Base-by-base conservation (phyloP, 2,329 filamentous ascomycete species). In the Fusarium citri region DNA sequence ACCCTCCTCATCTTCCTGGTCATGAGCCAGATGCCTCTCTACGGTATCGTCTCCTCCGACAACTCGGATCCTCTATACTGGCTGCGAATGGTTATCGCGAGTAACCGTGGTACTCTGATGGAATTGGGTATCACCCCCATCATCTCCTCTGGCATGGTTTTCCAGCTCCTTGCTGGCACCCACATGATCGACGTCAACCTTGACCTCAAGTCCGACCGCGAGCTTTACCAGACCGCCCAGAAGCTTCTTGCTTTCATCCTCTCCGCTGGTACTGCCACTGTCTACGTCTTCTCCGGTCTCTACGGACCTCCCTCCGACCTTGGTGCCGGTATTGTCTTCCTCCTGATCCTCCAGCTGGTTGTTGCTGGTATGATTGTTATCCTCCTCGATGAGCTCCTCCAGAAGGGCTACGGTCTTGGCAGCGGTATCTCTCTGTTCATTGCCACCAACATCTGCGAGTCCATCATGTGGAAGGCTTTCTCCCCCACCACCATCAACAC, bases 171-270 rank as follows among this genome's bases (percentile, higher is more conserved):
- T 74, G 96, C 96, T 79, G 96, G 96, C 80, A 99, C 96, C 82
- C 96, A 99, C 89, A 92, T 98, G 86, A 98, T 99, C 84, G 96
- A 99, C 82, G 95, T 99, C 87, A 98, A 99, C 89, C 93, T 99
- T 78, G 96, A 99, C 88, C 91, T 98, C 83, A 99, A 99, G 89
- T 96, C 95, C 83, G 96, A 99, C 84, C 96, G 96, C 84, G 96
- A 99, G 87, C 91, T 99, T 72, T 99, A 99, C 90, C 96, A 99
- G 88, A 99, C 95, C 72, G 96, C 97, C 59, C 96, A 99, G 89
- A 99, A 99, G 88, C 92, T 97, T 72, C 95, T 97, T 78, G 96
- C 96, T 76, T 97, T 99, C 80, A 97, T 99, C 80, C 89, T 99
- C 76, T 97, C 95, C 72, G 96, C 97, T 83, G 96, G 96, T 76